Evolutionary conservation across 768 basidiomycete species (phyloP).

Genomic region (Agaricus subrufescens): DNA sequence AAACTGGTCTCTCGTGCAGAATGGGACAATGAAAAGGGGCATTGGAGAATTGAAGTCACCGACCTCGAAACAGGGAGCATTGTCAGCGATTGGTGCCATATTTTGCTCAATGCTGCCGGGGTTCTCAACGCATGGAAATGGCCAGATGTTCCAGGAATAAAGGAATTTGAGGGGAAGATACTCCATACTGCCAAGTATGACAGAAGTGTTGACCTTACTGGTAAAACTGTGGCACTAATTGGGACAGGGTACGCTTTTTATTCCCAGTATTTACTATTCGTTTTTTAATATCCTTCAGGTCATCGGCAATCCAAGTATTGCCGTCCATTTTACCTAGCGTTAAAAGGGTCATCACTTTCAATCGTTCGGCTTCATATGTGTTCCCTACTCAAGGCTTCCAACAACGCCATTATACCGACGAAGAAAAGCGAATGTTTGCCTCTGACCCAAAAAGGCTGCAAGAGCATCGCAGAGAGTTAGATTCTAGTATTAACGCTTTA

Average conservation of each 20-base stretch:
- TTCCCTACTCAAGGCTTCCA: constrained; percentile 20
- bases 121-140: constrained; percentile 33
- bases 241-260: constrained; percentile 29
- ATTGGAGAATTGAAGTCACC: constrained; percentile 25
- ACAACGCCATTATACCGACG: constrained; percentile 30
- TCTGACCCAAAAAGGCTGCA: constrained; percentile 32
- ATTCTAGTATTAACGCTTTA: constrained; percentile 32
- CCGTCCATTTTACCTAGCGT: constrained; percentile 27
- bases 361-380: constrained; percentile 29
- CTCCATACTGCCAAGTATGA: constrained; percentile 22
- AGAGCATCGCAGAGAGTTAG: constrained; percentile 37
- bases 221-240: constrained; percentile 31
- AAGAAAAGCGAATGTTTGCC: constrained; percentile 36
- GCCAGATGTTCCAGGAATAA: constrained; percentile 29
- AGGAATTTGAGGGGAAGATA: constrained; percentile 27
- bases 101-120: constrained; percentile 29
- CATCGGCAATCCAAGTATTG: constrained; percentile 29
- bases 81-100: constrained; percentile 23
- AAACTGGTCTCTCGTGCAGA: constrained; percentile 22
- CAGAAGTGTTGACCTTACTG: constrained; percentile 21
- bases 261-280: too few species aligned
- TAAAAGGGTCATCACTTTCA: constrained; percentile 30
- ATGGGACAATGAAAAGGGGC: constrained; percentile 23
- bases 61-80: constrained; percentile 15
- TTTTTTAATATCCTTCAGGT: constrained; percentile 13